Base-by-base conservation (phyloP, 305 asterid genomes). In the Plantago coronopus region DNA sequence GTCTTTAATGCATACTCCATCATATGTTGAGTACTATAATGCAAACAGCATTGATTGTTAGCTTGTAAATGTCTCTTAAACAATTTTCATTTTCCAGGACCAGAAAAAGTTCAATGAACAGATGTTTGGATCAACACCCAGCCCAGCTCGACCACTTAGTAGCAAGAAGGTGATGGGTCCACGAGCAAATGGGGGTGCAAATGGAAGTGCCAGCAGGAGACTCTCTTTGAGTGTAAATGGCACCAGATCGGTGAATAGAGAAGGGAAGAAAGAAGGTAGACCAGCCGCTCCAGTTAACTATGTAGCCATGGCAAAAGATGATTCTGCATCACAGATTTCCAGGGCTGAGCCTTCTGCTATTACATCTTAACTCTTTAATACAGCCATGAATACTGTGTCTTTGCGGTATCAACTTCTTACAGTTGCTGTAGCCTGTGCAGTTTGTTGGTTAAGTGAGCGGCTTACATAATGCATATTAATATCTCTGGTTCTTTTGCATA, bases 31-130 rank as follows among this genome's bases (percentile, higher is more conserved):
- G n/a, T n/a, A n/a, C n/a, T n/a, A n/a, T n/a, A n/a, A n/a, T n/a
- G n/a, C n/a, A n/a, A n/a, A n/a, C n/a, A n/a, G n/a, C n/a, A n/a
- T n/a, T n/a, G n/a, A n/a, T n/a, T n/a, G n/a, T n/a, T n/a, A n/a
- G n/a, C n/a, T n/a, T n/a, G 40, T 12, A 34, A 34, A 7, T 2
- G 18, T 3, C 38, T n/a, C 38, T 7, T 23, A 17, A 53, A 34
- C 12, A 34, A 6, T 53, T 17, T 54, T 20, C 14, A 16, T 31
- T 63, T 45, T 34, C 57, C 80, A 90, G 99, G 99, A 90, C 57
- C 96, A 94, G 71, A 94, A 94, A 75, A 94, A 90, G 82, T 82
- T 81, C 65, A 79, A 74, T 15, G 97, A 94, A 45, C 97, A 77
- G 81, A 25, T 81, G 63, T 81, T 87, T 51, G 83, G 95, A 22